These are phyloP conservation scores for Paraphoma sp. DNA, from an alignment of 2,329 filamentous ascomycete species.

Conservation along the genomic window DNA sequence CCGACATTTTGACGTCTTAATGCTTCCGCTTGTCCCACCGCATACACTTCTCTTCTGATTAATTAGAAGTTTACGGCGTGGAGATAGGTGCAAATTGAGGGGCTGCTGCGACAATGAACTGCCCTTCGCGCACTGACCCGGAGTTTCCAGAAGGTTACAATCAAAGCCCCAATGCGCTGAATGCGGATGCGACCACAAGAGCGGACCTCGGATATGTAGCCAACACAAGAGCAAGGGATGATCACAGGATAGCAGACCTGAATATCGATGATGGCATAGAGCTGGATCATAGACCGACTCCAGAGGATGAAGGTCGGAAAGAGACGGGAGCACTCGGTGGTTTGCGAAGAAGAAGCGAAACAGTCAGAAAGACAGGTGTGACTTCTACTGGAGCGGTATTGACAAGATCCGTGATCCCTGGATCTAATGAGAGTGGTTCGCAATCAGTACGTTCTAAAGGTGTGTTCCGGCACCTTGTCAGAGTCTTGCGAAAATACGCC, in stretches of 20 bases:
- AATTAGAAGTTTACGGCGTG: not conserved
- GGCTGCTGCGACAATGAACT: constrained; percentile 61
- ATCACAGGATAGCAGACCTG: constrained; percentile 36
- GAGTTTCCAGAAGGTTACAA: constrained; percentile 63
- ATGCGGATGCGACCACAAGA: constrained; percentile 66
- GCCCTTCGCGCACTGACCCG: constrained; percentile 66
- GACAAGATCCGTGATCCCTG: not conserved
- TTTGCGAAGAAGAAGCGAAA: not conserved
- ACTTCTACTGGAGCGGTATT: not conserved
- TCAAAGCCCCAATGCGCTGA: constrained; percentile 65
- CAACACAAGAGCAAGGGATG: constrained; percentile 62
- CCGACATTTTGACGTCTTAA: not conserved
- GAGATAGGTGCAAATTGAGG: constrained; percentile 1
- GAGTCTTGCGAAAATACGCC: constrained; percentile 55
- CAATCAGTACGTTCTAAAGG: constrained; percentile 1
- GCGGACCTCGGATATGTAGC: constrained; percentile 68
- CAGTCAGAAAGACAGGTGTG: not conserved
- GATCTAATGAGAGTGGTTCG: constrained; percentile 2
- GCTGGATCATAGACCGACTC: not conserved
- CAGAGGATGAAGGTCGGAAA: not conserved
- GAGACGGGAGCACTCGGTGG: not conserved
- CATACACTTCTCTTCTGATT: not conserved
- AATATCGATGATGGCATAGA: constrained; percentile 6
- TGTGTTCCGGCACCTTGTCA: constrained; percentile 4
- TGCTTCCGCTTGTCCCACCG: not conserved